Evolutionary conservation across 345 rosid species (phyloP).

Genomic region (Linum usitatissimum): DNA sequence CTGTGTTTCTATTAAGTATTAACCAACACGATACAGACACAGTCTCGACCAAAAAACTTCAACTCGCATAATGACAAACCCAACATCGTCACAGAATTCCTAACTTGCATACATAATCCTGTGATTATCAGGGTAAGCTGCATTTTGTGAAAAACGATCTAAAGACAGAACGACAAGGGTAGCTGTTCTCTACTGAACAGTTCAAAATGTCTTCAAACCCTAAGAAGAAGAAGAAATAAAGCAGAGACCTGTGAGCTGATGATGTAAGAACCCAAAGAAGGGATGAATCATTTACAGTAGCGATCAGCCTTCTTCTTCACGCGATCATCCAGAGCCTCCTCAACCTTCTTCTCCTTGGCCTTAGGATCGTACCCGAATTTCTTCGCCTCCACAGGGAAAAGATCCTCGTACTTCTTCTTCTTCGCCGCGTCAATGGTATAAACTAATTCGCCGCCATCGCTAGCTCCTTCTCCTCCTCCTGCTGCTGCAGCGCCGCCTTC

Average conservation of each 20-base stretch:
- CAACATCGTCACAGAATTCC: too few relatives aligned
- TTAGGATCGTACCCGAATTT: constrained; percentile 68
- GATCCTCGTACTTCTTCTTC: constrained; percentile 67
- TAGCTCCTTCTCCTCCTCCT: constrained; percentile 1
- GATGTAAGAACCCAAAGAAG: neutral
- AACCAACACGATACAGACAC: too few relatives aligned
- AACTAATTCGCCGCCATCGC: constrained; percentile 18
- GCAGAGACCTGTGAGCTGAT: neutral
- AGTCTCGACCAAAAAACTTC: too few relatives aligned
- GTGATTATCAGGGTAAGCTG: neutral
- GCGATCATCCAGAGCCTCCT: constrained; percentile 85
- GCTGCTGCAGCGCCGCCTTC: neutral
- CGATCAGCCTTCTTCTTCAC: constrained; percentile 96
- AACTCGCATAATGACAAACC: too few relatives aligned
- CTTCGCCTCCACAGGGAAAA: constrained; percentile 81
- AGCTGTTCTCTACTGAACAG: neutral
- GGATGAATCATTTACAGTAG: constrained; percentile 58
- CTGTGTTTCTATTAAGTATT: too few relatives aligned
- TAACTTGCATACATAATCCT: too few relatives aligned
- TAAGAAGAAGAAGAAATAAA: neutral
- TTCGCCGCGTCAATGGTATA: constrained; percentile 88
- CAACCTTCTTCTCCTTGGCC: constrained; percentile 38
- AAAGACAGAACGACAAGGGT: too few relatives aligned
- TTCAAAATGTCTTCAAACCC: neutral
- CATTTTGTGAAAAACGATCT: too few relatives aligned